Evolutionary conservation across 352 stramenopile genomes (phyloP).

Genomic region (Pythium plurisporium): DNA sequence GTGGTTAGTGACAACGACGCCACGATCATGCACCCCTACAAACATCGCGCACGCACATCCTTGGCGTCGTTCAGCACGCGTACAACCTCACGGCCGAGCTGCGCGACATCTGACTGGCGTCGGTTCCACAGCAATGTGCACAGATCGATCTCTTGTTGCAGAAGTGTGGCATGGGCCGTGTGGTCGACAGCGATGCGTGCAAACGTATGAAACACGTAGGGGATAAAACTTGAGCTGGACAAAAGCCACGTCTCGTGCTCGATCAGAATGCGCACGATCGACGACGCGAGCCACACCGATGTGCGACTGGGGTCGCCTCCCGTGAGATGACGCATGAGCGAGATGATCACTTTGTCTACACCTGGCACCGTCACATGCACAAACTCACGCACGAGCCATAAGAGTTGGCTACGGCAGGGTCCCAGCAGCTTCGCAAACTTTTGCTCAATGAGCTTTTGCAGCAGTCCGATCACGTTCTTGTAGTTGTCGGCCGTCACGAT

Average conservation of each 20-base stretch:
- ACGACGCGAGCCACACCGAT: slow-evolving; percentile 72
- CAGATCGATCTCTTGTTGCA: slow-evolving; percentile 80
- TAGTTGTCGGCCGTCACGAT: slow-evolving; percentile 56
- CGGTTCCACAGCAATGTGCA: slow-evolving; percentile 71
- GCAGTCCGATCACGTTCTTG: slow-evolving; percentile 69
- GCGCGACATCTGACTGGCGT: slow-evolving; percentile 56
- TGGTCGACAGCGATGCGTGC: slow-evolving; percentile 69
- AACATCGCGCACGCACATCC: slow-evolving; percentile 39
- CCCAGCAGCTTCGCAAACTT: slow-evolving; percentile 81
- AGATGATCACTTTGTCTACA: slow-evolving; percentile 73
- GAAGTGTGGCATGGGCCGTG: slow-evolving; percentile 45
- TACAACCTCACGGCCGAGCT: slow-evolving; percentile 73
- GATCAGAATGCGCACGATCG: slow-evolving; percentile 70
- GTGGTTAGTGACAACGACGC: not conserved
- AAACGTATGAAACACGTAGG: slow-evolving; percentile 81
- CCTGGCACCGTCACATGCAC: slow-evolving; percentile 66
- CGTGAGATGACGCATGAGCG: slow-evolving; percentile 66
- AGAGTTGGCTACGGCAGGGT: slow-evolving; percentile 64
- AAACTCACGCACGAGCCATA: slow-evolving; percentile 77
- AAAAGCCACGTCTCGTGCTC: slow-evolving; percentile 78
- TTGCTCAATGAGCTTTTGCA: slow-evolving; percentile 80
- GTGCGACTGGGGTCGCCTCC: slow-evolving; percentile 66
- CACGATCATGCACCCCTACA: no score
- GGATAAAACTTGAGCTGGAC: slow-evolving; percentile 64
- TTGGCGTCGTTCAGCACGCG: slow-evolving; percentile 77